A percentile compares a stretch with the other conserved stretches of the same genome.
Evolutionary conservation across 495 filamentous ascomycete species (phyloP).

Genomic region (Cercophora newfieldiana): DNA sequence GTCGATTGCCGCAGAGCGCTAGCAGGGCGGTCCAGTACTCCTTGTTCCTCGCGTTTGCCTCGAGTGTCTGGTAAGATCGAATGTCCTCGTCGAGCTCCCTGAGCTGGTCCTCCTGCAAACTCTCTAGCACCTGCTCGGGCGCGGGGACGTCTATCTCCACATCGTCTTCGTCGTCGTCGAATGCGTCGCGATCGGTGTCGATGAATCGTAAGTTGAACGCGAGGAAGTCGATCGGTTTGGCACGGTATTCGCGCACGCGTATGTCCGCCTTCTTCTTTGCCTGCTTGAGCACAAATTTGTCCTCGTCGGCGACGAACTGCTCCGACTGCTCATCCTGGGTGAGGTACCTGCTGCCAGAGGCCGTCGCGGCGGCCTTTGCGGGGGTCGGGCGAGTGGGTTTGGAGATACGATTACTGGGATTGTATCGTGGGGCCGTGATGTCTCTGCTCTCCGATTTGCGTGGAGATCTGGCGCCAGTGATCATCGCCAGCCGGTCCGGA

Average conservation of each 20-base stretch:
- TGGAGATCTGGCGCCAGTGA: slow-evolving; percentile 43
- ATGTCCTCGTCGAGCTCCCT: slow-evolving; percentile 84
- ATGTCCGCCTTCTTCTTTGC: slow-evolving; percentile 98
- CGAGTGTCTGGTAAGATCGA: slow-evolving; percentile 77
- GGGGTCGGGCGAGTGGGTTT: slow-evolving; percentile 41
- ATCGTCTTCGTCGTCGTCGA: slow-evolving; percentile 85
- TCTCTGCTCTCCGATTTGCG: slow-evolving; percentile 32
- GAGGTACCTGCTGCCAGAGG: slow-evolving; percentile 38
- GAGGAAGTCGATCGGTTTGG: slow-evolving; percentile 93
- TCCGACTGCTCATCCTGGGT: slow-evolving; percentile 70
- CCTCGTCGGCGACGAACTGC: slow-evolving; percentile 90
- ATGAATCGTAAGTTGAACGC: slow-evolving; percentile 87
- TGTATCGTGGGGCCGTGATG: slow-evolving; percentile 46
- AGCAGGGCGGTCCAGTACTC: slow-evolving; percentile 94
- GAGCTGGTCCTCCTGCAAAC: slow-evolving; percentile 66
- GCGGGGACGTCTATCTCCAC: slow-evolving; percentile 71
- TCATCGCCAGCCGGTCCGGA: slow-evolving; percentile 51
- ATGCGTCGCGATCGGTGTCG: slow-evolving; percentile 71
- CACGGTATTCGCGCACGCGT: slow-evolving; percentile 87
- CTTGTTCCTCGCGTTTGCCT: slow-evolving; percentile 71
- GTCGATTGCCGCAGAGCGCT: slow-evolving; percentile 77
- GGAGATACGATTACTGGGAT: slow-evolving; percentile 46
- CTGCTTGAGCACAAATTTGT: slow-evolving; percentile 93
- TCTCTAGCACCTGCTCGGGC: slow-evolving; percentile 80
- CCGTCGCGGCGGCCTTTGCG: slow-evolving; percentile 22